A percentile compares a stretch with the other conserved stretches of the same genome.
Conservation (phyloP, 2,329 filamentous ascomycete genomes). For the Fusarium sp. region DNA sequence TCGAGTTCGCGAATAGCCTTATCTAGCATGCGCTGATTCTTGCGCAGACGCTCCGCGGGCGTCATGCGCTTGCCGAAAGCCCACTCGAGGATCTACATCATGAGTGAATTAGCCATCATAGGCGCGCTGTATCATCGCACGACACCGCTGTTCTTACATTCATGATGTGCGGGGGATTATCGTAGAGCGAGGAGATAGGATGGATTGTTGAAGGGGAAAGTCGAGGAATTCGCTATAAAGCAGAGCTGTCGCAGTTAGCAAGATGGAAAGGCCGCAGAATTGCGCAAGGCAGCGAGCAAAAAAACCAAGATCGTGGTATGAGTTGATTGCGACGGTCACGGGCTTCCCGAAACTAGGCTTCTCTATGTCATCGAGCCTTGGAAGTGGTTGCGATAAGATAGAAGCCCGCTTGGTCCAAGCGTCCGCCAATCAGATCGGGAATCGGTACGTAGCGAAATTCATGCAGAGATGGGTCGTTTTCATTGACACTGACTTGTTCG, state of each 20-base stretch:
- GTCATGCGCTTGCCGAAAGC: constrained; percentile 99
- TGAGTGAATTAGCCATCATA: constrained; percentile 39
- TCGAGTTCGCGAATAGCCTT: constrained; percentile 98
- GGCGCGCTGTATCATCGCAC: constrained; percentile 21
- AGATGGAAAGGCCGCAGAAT: constrained; percentile 9
- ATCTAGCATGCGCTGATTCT: constrained; percentile 96
- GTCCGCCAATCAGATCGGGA: constrained; percentile 49
- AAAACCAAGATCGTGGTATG: constrained; percentile 36
- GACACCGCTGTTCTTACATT: constrained; percentile 47
- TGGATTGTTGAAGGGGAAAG: neutral
- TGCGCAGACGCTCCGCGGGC: constrained; percentile 88
- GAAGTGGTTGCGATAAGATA: constrained; percentile 46
- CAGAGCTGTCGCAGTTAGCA: neutral
- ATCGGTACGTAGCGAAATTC: constrained; percentile 50
- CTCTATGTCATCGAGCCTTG: constrained; percentile 36
- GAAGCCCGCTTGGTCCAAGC: constrained; percentile 38
- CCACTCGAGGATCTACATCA: constrained; percentile 90
- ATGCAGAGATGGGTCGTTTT: constrained; percentile 48
- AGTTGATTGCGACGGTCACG: constrained; percentile 26
- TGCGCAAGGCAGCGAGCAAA: constrained; percentile 40
- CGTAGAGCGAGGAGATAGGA: constrained; percentile 10
- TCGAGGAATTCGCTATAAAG: neutral
- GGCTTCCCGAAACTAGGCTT: constrained; percentile 34
- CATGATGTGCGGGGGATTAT: constrained; percentile 44
- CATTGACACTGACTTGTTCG: constrained; percentile 37